phyloP scores from a whole-genome alignment of 1,139 yeast species.

The Debaryomycetaceae sp. region DNA sequence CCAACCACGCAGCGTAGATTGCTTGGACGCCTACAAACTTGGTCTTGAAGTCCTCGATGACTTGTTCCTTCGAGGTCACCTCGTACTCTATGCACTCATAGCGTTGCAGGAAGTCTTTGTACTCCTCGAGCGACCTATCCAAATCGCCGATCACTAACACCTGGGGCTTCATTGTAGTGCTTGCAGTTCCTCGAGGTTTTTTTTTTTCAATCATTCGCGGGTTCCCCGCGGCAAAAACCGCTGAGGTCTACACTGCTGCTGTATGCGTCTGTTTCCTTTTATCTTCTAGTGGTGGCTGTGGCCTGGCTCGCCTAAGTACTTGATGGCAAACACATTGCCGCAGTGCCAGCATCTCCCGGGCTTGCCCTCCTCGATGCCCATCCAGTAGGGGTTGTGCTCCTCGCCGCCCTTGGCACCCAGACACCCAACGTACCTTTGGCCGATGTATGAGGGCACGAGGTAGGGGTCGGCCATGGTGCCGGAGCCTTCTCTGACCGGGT shows the following conservation, averaged over 20 bases:
- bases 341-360: slow-evolving; percentile 98
- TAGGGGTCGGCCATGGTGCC: slow-evolving; percentile 90
- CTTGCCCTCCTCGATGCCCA: slow-evolving; percentile 79
- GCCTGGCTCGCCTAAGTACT: slow-evolving; percentile 81
- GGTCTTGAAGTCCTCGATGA: slow-evolving; percentile 32
- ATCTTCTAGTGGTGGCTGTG: slow-evolving; percentile 46
- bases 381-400: slow-evolving; percentile 88
- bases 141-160: slow-evolving; percentile 47
- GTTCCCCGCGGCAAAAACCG: not conserved
- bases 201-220: not conserved
- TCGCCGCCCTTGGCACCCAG: slow-evolving; percentile 90
- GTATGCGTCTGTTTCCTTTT: not conserved
- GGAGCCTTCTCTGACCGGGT: slow-evolving; percentile 79
- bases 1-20: slow-evolving; percentile 63
- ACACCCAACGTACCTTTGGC: slow-evolving; percentile 95
- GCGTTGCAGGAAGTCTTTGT: slow-evolving; percentile 27
- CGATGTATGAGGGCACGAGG: slow-evolving; percentile 85
- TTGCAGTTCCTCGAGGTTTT: not conserved
- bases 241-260: not conserved
- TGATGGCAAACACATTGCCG: slow-evolving; percentile 89
- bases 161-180: slow-evolving; percentile 20
- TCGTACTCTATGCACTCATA: slow-evolving; percentile 43
- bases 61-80: slow-evolving; percentile 36
- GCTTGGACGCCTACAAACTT: slow-evolving; percentile 44
- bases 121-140: slow-evolving; percentile 33